Evolutionary conservation across 2,329 filamentous ascomycete species (phyloP).

Genomic region (Paraphaeosphaeria sporulosa): DNA sequence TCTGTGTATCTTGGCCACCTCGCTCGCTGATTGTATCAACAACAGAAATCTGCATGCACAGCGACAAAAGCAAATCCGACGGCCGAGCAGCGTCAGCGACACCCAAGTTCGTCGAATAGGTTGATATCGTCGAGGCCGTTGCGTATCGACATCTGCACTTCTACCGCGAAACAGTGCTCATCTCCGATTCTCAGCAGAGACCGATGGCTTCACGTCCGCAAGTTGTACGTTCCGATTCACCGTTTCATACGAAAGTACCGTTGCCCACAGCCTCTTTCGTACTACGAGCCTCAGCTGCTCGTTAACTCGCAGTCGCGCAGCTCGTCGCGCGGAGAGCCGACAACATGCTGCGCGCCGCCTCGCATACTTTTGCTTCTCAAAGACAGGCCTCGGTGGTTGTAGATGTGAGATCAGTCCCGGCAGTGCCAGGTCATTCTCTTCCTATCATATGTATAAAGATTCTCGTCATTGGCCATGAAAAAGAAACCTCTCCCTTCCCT

Average conservation of each 20-base stretch:
- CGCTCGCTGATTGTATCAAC: background rate
- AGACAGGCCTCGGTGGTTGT: slow-evolving; percentile 46
- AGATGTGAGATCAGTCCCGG: slow-evolving; percentile 46
- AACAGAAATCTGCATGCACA: background rate
- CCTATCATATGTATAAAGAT: slow-evolving; percentile 45
- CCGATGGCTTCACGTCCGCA: background rate
- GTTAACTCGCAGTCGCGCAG: background rate
- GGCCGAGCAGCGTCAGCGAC: too few relatives aligned
- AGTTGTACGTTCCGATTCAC: background rate
- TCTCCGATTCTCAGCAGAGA: too few relatives aligned
- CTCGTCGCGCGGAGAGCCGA: background rate
- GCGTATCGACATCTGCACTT: too few relatives aligned
- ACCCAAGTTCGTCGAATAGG: too few relatives aligned
- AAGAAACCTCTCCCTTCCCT: slow-evolving; percentile 13
- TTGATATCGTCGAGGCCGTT: too few relatives aligned
- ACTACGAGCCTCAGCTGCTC: background rate
- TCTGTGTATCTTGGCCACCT: background rate
- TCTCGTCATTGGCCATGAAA: slow-evolving; percentile 50
- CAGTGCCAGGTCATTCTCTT: slow-evolving; percentile 49
- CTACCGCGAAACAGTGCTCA: too few relatives aligned
- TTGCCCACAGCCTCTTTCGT: background rate
- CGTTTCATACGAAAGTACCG: background rate
- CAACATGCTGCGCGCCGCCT: background rate
- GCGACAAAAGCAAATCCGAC: too few relatives aligned
- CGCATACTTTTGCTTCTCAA: background rate